Percentiles rank a stretch among this genome's conserved stretches.
These are phyloP conservation scores for Zalaria sp. DNA, from an alignment of 2,329 filamentous ascomycete species.

Conservation along the genomic window DNA sequence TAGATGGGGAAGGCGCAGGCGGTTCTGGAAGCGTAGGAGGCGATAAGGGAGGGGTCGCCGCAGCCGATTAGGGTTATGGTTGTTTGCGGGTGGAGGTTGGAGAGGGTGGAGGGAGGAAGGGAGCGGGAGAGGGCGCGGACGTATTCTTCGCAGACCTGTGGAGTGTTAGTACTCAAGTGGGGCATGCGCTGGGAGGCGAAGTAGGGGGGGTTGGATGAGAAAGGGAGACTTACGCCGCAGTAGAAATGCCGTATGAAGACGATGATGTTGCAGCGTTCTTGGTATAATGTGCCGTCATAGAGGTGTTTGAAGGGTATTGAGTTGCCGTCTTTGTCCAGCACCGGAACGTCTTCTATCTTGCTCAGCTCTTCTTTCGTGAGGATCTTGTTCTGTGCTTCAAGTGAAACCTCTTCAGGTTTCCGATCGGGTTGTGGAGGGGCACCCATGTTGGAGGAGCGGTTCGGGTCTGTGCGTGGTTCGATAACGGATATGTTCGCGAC, in stretches of 20 bases:
- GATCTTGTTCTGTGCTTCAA: not conserved
- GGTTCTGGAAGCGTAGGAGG: slow-evolving; percentile 16
- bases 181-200: not conserved
- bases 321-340: slow-evolving; percentile 14
- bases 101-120: slow-evolving; percentile 11
- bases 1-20: slow-evolving; percentile 17
- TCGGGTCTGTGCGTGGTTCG: too few relatives aligned
- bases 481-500: too few relatives aligned
- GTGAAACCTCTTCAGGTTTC: too few relatives aligned
- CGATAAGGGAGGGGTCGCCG: slow-evolving; percentile 16
- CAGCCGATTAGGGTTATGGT: slow-evolving; percentile 20
- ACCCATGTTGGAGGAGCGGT: too few relatives aligned
- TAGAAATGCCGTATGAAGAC: slow-evolving; percentile 26
- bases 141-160: slow-evolving; percentile 19
- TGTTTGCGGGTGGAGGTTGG: slow-evolving; percentile 10
- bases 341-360: slow-evolving; percentile 5
- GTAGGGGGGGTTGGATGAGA: not conserved
- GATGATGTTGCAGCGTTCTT: slow-evolving; percentile 14
- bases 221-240: slow-evolving; percentile 18
- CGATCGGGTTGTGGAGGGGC: too few relatives aligned
- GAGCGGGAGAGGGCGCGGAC: slow-evolving; percentile 13
- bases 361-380: not conserved
- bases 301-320: slow-evolving; percentile 13
- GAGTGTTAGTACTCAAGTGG: not conserved
- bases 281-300: slow-evolving; percentile 8